A percentile compares a stretch with the other conserved stretches of the same genome.
Conservation (phyloP, 2,329 filamentous ascomycete species). For the Aureobasidium namibiae region DNA sequence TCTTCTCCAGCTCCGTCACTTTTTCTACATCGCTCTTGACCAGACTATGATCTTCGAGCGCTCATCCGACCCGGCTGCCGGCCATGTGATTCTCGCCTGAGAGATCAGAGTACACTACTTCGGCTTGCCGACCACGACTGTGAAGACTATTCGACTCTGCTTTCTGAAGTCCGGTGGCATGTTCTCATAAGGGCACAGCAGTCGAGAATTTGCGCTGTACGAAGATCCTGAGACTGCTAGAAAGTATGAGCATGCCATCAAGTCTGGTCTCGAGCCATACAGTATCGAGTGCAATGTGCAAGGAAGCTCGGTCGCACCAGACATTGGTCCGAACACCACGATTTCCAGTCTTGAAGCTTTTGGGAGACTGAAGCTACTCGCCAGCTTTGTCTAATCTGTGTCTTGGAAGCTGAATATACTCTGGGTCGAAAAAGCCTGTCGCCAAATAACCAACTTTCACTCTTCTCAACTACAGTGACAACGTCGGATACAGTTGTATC, state of each 20-base stretch:
- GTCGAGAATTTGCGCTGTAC: slow-evolving; percentile 30
- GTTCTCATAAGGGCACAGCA: slow-evolving; percentile 14
- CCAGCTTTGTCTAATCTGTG: slow-evolving; percentile 17
- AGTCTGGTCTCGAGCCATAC: slow-evolving; percentile 35
- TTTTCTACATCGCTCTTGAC: too few relatives aligned
- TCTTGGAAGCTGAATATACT: slow-evolving; percentile 42
- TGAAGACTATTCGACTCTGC: slow-evolving; percentile 29
- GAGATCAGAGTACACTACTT: background rate
- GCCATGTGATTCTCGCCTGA: too few relatives aligned
- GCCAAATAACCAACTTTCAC: slow-evolving; percentile 32
- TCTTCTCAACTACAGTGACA: slow-evolving; percentile 35
- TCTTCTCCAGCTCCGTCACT: too few relatives aligned
- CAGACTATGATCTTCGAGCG: too few relatives aligned
- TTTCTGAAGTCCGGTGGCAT: slow-evolving; percentile 32
- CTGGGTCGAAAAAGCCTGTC: slow-evolving; percentile 26
- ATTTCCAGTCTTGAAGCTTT: slow-evolving; percentile 24
- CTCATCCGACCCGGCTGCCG: too few relatives aligned
- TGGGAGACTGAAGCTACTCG: slow-evolving; percentile 13
- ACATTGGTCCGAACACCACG: slow-evolving; percentile 22
- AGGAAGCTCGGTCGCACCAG: background rate
- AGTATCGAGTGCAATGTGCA: slow-evolving; percentile 13
- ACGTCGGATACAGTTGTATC: slow-evolving; percentile 11
- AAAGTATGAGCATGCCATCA: slow-evolving; percentile 43
- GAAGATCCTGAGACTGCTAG: slow-evolving; percentile 45
- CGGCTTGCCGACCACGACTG: slow-evolving; percentile 7